Conservation (phyloP, 257 asterid species). For the Ligustrum vulgare region DNA sequence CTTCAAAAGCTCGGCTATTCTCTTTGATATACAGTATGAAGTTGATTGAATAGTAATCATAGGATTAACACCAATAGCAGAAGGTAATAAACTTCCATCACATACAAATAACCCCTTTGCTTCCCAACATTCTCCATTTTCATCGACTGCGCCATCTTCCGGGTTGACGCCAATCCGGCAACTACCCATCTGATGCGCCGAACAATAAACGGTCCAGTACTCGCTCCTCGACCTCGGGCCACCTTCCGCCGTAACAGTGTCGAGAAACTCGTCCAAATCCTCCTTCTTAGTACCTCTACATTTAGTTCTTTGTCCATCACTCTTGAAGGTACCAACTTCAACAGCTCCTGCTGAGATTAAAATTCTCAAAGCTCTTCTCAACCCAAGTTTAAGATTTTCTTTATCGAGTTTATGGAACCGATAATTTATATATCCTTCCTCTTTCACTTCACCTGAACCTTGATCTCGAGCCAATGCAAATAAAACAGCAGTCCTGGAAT, state of each 20-base stretch:
- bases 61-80: slow-evolving; percentile 83
- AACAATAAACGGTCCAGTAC: slow-evolving; percentile 60
- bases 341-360: slow-evolving; percentile 78
- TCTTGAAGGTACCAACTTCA: slow-evolving; percentile 86
- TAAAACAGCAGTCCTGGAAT: slow-evolving; percentile 57
- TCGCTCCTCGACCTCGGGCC: slow-evolving; percentile 61
- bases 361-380: slow-evolving; percentile 71
- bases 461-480: slow-evolving; percentile 62
- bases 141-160: slow-evolving; percentile 78
- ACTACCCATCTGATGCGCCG: slow-evolving; percentile 96
- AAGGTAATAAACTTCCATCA: slow-evolving; percentile 82
- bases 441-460: slow-evolving; percentile 68
- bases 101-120: slow-evolving; percentile 78
- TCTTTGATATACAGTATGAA: slow-evolving; percentile 69
- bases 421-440: slow-evolving; percentile 47
- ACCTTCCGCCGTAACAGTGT: slow-evolving; percentile 43
- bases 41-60: slow-evolving; percentile 86
- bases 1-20: slow-evolving; percentile 46
- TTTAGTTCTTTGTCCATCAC: slow-evolving; percentile 68
- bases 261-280: slow-evolving; percentile 72
- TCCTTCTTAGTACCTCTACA: slow-evolving; percentile 48
- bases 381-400: slow-evolving; percentile 59
- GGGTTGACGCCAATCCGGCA: slow-evolving; percentile 69
- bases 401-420: slow-evolving; percentile 40
- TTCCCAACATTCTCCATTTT: slow-evolving; percentile 88